These are phyloP conservation scores for Kodamaea sagamina DNA, from an alignment of 805 yeast genomes.

Conservation along the genomic window DNA sequence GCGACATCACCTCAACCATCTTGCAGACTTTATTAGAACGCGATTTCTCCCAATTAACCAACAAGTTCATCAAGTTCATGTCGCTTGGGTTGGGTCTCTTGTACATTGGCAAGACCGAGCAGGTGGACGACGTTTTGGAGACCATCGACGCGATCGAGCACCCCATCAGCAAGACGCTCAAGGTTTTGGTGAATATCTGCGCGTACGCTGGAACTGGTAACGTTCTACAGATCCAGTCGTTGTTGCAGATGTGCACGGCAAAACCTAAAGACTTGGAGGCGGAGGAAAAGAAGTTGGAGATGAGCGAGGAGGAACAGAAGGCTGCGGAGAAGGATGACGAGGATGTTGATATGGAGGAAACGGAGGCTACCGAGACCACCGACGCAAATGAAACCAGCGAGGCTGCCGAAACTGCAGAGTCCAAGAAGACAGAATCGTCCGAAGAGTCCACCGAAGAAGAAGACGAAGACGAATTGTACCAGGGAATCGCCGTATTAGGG, in stretches of 20 bases:
- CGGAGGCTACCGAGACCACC: conserved; percentile 18
- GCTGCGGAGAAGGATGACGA: conserved; percentile 26
- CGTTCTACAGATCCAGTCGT: conserved; percentile 88
- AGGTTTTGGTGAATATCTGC: conserved; percentile 86
- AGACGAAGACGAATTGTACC: conserved; percentile 59
- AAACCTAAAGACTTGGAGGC: conserved; percentile 58
- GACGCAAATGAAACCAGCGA: conserved; percentile 26
- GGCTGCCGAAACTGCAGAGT: conserved; percentile 20
- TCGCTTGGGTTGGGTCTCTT: conserved; percentile 89
- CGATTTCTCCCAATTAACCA: conserved; percentile 70
- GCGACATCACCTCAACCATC: conserved; percentile 90
- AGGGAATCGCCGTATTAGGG: conserved; percentile 92
- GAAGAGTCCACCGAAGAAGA: conserved; percentile 30
- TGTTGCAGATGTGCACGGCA: conserved; percentile 86
- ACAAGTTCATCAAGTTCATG: conserved; percentile 87
- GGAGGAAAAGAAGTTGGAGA: conserved; percentile 60
- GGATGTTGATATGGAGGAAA: conserved; percentile 27
- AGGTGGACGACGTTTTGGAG: conserved; percentile 90
- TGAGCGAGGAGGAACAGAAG: conserved; percentile 40
- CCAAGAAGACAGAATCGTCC: conserved; percentile 13
- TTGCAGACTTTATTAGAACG: conserved; percentile 89
- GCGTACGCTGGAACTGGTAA: conserved; percentile 98
- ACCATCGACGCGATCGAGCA: conserved; percentile 94
- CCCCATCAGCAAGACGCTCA: conserved; percentile 86
- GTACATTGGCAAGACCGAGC: conserved; percentile 92